A percentile compares a stretch with the other conserved stretches of the same genome.
Conservation (phyloP, 2,329 filamentous ascomycete genomes). For the Apiospora sp. region DNA sequence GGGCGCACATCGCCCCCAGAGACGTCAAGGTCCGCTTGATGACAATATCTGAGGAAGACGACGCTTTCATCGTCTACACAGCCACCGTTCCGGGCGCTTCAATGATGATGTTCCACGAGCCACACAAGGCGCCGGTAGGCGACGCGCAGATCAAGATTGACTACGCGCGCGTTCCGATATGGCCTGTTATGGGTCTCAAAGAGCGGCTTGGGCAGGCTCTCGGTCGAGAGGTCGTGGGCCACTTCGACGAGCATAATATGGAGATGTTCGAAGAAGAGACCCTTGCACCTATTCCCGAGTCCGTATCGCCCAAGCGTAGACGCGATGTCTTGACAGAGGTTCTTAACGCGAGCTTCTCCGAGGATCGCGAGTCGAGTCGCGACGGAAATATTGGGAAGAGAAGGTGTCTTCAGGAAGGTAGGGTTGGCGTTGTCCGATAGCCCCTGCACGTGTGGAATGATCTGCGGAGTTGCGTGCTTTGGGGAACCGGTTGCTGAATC, state of each 20-base stretch:
- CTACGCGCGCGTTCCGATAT: constrained; percentile 58
- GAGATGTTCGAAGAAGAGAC: constrained; percentile 52
- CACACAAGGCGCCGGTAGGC: constrained; percentile 48
- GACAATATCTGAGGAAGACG: constrained; percentile 54
- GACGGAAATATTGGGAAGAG: constrained; percentile 36
- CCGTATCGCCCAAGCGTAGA: constrained; percentile 35
- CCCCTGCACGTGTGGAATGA: background rate
- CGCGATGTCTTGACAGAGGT: constrained; percentile 40
- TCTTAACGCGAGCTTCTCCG: constrained; percentile 43
- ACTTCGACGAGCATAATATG: constrained; percentile 49
- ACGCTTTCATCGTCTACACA: constrained; percentile 62
- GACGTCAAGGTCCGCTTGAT: constrained; percentile 60
- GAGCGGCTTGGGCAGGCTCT: constrained; percentile 63
- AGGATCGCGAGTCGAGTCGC: constrained; percentile 37
- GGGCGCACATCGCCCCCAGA: constrained; percentile 36
- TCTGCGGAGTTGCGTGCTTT: constrained; percentile 19
- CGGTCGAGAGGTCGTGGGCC: constrained; percentile 58
- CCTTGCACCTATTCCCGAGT: constrained; percentile 29
- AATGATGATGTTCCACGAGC: constrained; percentile 58
- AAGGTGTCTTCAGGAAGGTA: constrained; percentile 38
- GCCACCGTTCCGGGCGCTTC: constrained; percentile 57
- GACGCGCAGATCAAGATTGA: constrained; percentile 53
- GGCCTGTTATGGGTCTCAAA: constrained; percentile 63
- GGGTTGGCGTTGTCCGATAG: constrained; percentile 40
- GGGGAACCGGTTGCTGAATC: constrained; percentile 16